A percentile compares a stretch with the other conserved stretches of the same genome.
Evolutionary conservation across 2,329 filamentous ascomycete species (phyloP).

Genomic region (Falciphora oryzae): DNA sequence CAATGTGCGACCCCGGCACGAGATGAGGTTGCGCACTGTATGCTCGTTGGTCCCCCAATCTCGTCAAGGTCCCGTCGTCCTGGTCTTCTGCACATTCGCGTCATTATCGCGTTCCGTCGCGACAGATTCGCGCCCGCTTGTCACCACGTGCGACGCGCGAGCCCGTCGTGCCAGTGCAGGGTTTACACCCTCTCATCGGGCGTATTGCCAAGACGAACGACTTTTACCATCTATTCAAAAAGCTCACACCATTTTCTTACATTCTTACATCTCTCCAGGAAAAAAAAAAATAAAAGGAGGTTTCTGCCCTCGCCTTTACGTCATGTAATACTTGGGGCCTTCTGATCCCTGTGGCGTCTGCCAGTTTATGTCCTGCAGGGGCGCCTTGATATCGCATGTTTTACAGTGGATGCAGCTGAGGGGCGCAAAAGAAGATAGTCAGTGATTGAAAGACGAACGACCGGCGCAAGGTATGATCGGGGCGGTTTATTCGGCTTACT

Average conservation of each 20-base stretch:
- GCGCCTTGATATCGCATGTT: constrained; percentile 98
- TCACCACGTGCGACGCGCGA: background rate
- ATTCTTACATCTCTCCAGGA: background rate
- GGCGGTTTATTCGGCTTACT: constrained; percentile 55
- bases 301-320: constrained; percentile 27
- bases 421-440: constrained; percentile 15
- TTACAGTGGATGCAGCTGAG: constrained; percentile 96
- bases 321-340: constrained; percentile 67
- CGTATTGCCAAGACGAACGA: background rate
- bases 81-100: background rate
- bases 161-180: too few relatives aligned
- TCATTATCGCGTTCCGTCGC: background rate
- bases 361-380: constrained; percentile 96
- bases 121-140: background rate
- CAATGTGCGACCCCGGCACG: background rate
- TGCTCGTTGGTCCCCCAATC: background rate
- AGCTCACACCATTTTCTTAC: background rate
- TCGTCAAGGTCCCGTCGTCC: background rate
- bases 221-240: background rate
- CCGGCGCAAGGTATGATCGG: too few relatives aligned
- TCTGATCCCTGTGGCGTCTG: constrained; percentile 89
- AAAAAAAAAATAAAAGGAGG: background rate
- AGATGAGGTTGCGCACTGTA: background rate
- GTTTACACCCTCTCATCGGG: background rate
- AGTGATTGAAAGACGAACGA: constrained; percentile 16